Evolutionary conservation across 306 rosid species (phyloP).

Genomic region (Morella rubra): DNA sequence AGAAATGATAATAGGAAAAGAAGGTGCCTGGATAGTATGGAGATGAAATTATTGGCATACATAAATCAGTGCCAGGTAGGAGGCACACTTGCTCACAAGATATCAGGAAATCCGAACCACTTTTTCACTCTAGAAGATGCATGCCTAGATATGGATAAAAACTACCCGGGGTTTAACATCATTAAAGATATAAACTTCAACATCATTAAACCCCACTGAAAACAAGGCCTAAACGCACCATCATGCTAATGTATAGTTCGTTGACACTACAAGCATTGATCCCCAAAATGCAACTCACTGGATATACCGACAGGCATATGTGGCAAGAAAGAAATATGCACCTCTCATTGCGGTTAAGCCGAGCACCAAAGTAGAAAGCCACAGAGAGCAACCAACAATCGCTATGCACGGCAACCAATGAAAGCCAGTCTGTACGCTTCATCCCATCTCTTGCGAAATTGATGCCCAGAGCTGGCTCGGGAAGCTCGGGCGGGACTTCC

Average conservation of each 20-base stretch:
- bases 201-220: neutral
- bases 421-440: conserved; percentile 60
- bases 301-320: neutral
- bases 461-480: conserved; percentile 61
- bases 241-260: neutral
- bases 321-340: conserved; percentile 11
- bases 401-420: conserved; percentile 59
- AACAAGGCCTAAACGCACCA: neutral
- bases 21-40: neutral
- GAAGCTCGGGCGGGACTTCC: conserved; percentile 63
- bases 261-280: neutral
- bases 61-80: neutral
- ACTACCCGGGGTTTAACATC: neutral
- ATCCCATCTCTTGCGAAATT: conserved; percentile 67
- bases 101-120: neutral
- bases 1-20: neutral
- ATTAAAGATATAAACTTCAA: neutral
- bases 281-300: neutral
- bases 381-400: conserved; percentile 65
- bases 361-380: conserved; percentile 62
- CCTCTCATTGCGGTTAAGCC: conserved; percentile 65
- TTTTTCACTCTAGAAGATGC: neutral
- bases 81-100: neutral
- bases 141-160: neutral
- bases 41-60: neutral